These are phyloP conservation scores for Blastobotrys arbuscula DNA, from an alignment of 1,139 yeast species.

Conservation along the genomic window DNA sequence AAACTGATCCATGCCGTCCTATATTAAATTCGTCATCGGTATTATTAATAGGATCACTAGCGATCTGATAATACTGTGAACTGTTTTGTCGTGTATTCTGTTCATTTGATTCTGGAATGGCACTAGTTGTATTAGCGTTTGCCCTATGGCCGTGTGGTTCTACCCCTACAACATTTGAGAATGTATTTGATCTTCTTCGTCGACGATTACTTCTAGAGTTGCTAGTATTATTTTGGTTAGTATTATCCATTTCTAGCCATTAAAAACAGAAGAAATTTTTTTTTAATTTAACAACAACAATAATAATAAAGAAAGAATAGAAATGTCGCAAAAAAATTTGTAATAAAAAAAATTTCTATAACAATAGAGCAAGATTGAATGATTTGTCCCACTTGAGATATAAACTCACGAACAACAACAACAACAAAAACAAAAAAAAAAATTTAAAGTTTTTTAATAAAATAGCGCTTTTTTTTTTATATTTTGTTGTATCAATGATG, in stretches of 20 bases:
- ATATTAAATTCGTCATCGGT: conserved; percentile 2
- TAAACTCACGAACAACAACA: no score
- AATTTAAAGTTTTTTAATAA: no score
- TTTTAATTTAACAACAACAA: no score
- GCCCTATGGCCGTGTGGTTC: conserved; percentile 21
- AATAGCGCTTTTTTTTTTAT: no score
- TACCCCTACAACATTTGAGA: conserved; percentile 12
- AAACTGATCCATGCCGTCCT: conserved; percentile 6
- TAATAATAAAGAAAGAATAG: no score
- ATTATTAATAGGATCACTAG: conserved; percentile 6
- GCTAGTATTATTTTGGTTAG: neutral
- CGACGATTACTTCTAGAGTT: neutral
- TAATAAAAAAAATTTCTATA: no score
- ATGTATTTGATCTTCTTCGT: conserved; percentile 11
- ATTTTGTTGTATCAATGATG: no score
- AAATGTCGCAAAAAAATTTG: no score
- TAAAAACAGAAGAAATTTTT: no score
- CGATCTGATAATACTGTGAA: conserved; percentile 12
- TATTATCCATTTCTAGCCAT: neutral
- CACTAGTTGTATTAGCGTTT: neutral
- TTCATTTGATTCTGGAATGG: neutral
- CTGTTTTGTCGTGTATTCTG: neutral
- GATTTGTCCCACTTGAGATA: neutral
- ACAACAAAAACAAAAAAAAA: no score
- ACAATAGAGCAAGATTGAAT: no score